These are phyloP conservation scores for Diaporthe sp. DNA, from an alignment of 2,329 filamentous ascomycete genomes.

Conservation along the genomic window DNA sequence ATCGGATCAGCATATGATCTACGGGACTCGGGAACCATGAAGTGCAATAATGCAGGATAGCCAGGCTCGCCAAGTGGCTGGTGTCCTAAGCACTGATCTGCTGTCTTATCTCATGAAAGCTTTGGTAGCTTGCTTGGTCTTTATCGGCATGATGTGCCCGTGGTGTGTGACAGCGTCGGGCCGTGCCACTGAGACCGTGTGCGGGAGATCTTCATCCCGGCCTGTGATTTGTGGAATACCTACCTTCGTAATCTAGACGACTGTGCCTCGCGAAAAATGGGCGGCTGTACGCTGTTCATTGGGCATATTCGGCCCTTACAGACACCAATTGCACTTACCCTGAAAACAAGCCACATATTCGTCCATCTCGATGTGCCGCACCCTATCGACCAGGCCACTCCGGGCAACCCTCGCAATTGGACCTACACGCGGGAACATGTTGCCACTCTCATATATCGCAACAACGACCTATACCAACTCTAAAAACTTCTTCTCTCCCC, in stretches of 20 bases:
- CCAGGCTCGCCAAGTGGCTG: background rate
- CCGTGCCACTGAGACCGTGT: background rate
- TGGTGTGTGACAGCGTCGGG: background rate
- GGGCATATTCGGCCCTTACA: too few species aligned
- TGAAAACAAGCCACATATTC: too few species aligned
- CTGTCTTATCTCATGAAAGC: background rate
- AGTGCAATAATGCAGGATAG: background rate
- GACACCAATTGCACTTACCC: too few species aligned
- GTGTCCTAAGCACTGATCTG: background rate
- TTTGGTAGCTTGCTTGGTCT: background rate
- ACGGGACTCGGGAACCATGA: background rate
- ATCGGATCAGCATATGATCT: conserved; percentile 28
- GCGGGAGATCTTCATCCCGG: background rate
- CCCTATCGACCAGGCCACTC: too few species aligned
- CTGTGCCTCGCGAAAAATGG: too few species aligned
- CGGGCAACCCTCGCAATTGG: too few species aligned
- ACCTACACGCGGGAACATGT: background rate
- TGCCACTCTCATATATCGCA: too few species aligned
- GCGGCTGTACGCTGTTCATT: too few species aligned
- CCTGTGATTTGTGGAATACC: background rate
- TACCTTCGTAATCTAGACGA: too few species aligned
- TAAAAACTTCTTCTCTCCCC: background rate
- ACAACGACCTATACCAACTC: background rate
- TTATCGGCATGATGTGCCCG: background rate
- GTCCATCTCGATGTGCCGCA: too few species aligned